Conservation (phyloP, 1,284 basidiomycete genomes). For the Calocybe gambosa region DNA sequence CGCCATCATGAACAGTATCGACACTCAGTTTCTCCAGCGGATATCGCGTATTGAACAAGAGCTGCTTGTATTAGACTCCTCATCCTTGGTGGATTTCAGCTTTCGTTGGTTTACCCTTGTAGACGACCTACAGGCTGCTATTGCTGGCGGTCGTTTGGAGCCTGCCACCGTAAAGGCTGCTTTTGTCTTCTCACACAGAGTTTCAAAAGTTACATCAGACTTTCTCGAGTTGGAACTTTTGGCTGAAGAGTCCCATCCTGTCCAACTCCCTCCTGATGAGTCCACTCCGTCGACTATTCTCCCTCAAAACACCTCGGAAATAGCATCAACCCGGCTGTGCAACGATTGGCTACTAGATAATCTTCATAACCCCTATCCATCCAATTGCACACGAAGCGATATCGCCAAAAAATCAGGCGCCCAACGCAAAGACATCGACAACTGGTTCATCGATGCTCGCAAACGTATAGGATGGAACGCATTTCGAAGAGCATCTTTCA, state of each 20-base stretch:
- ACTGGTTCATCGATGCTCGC: slow-evolving; percentile 45
- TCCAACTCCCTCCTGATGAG: slow-evolving; percentile 3
- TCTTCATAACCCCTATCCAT: slow-evolving; percentile 46
- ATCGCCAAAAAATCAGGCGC: slow-evolving; percentile 23
- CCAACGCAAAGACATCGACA: slow-evolving; percentile 29
- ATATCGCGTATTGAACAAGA: slow-evolving; percentile 7
- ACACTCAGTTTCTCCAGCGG: slow-evolving; percentile 6
- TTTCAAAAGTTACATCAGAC: slow-evolving; percentile 1
- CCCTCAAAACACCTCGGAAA: neutral
- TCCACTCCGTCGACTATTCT: neutral
- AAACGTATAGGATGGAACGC: slow-evolving; percentile 49
- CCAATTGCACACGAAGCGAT: slow-evolving; percentile 21
- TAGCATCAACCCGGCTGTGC: slow-evolving; percentile 26
- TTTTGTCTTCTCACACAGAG: slow-evolving; percentile 1
- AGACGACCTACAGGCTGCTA: slow-evolving; percentile 7
- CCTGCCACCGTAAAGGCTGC: slow-evolving; percentile 5
- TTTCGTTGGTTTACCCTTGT: slow-evolving; percentile 7
- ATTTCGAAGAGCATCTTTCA: slow-evolving; percentile 32
- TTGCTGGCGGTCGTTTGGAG: neutral
- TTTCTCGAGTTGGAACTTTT: slow-evolving; percentile 10
- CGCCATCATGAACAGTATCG: slow-evolving; percentile 3
- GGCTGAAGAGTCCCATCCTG: slow-evolving; percentile 7
- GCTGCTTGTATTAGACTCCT: slow-evolving; percentile 3
- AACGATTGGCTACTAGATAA: slow-evolving; percentile 42
- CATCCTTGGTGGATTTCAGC: slow-evolving; percentile 5